Conservation (phyloP, 305 asterid genomes). For the Caryopteris hybrid region DNA sequence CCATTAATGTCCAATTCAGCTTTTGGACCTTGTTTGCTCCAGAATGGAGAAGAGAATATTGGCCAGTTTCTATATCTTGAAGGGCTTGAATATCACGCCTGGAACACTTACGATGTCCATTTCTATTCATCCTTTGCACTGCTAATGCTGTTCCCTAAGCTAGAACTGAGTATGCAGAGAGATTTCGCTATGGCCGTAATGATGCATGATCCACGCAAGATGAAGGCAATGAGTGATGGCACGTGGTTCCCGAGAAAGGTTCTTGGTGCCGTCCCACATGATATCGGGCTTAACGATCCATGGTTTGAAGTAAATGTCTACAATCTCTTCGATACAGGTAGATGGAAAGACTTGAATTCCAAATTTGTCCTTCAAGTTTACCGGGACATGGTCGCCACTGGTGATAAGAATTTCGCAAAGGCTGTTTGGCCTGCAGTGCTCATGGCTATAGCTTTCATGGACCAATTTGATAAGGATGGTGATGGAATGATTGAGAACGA, state of each 20-base stretch:
- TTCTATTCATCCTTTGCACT: conserved; percentile 71
- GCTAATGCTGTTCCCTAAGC: conserved; percentile 64
- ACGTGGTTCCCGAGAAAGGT: conserved; percentile 50
- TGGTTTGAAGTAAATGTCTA: conserved; percentile 83
- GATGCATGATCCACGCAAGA: conserved; percentile 73
- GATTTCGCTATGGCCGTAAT: conserved; percentile 79
- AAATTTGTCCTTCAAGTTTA: conserved; percentile 81
- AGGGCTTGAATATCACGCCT: conserved; percentile 81
- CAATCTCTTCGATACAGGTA: conserved; percentile 57
- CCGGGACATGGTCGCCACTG: conserved; percentile 65
- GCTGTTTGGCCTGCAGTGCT: conserved; percentile 87
- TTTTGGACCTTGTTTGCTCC: conserved; percentile 58
- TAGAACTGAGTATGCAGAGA: conserved; percentile 71
- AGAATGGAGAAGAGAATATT: conserved; percentile 57
- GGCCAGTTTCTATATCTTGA: conserved; percentile 77
- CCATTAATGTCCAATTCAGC: conserved; percentile 52
- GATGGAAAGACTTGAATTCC: conserved; percentile 86
- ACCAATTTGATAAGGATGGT: conserved; percentile 72
- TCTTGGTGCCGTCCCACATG: conserved; percentile 89
- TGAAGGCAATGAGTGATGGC: conserved; percentile 48
- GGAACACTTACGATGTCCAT: conserved; percentile 83
- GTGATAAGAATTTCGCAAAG: conserved; percentile 54
- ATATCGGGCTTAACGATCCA: conserved; percentile 75
- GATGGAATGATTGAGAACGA: conserved; percentile 90
- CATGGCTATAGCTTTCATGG: conserved; percentile 77